Conservation (phyloP, 768 basidiomycete genomes). For the Amanita muscaria region DNA sequence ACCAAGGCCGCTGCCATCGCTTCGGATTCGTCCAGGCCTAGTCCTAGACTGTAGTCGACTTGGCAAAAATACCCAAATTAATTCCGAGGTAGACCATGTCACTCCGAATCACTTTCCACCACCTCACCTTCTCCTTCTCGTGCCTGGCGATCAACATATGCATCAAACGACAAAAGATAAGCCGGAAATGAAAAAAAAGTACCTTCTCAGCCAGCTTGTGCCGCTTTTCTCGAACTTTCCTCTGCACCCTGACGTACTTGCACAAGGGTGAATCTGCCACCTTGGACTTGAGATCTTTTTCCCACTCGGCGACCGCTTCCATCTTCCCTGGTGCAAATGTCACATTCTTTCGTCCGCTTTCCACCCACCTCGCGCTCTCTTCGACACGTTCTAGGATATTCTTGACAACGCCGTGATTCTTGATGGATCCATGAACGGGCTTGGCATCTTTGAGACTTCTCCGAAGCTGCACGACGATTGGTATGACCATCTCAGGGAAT, state of each 20-base stretch:
- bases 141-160: conserved; percentile 55
- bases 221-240: conserved; percentile 72
- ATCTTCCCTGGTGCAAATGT: conserved; percentile 68
- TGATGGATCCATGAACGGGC: conserved; percentile 29
- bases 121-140: conserved; percentile 64
- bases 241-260: conserved; percentile 73
- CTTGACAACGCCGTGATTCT: conserved; percentile 61
- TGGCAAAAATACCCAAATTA: too few relatives aligned
- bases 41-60: too few relatives aligned
- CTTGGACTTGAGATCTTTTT: conserved; percentile 44
- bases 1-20: too few relatives aligned
- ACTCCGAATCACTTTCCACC: conserved; percentile 29
- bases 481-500: conserved; percentile 88
- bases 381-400: conserved; percentile 80
- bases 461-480: conserved; percentile 62
- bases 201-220: conserved; percentile 71
- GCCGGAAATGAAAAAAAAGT: too few relatives aligned
- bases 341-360: conserved; percentile 59
- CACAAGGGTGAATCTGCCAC: conserved; percentile 69
- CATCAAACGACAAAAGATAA: too few relatives aligned
- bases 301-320: conserved; percentile 66
- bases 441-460: conserved; percentile 63
- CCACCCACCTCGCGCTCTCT: conserved; percentile 73
- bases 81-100: too few relatives aligned
- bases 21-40: too few relatives aligned